These are phyloP conservation scores for Talaromyces sp. DNA, from an alignment of 2,329 filamentous ascomycete species.

Conservation along the genomic window DNA sequence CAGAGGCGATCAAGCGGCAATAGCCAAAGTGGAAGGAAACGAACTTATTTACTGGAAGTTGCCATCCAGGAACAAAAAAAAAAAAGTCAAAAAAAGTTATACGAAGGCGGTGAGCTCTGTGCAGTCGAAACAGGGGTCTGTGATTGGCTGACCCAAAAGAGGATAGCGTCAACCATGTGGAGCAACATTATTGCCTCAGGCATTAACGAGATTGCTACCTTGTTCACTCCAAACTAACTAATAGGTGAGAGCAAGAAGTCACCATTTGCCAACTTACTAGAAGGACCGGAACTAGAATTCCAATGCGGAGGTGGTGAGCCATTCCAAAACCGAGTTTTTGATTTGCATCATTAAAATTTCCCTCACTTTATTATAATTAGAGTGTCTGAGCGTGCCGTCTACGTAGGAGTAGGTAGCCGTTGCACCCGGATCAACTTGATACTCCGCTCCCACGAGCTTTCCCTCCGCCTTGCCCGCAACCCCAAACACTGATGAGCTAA, in stretches of 20 bases:
- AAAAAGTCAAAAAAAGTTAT: conserved; percentile 28
- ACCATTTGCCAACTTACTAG: too few species aligned
- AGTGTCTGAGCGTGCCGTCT: too few species aligned
- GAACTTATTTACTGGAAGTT: conserved; percentile 9
- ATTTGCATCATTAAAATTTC: too few species aligned
- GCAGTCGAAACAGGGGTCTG: not conserved
- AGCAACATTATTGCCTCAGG: not conserved
- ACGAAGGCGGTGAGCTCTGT: conserved; percentile 28
- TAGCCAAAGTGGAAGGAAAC: not conserved
- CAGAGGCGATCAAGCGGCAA: conserved; percentile 4
- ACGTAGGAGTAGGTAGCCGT: not conserved
- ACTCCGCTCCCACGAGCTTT: conserved; percentile 29
- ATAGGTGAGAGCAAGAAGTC: too few species aligned
- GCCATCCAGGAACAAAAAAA: conserved; percentile 23
- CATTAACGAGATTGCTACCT: not conserved
- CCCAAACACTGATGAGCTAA: conserved; percentile 35
- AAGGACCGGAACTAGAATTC: too few species aligned
- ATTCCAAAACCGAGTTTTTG: too few species aligned
- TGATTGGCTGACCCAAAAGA: conserved; percentile 24
- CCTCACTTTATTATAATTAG: too few species aligned
- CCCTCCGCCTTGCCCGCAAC: conserved; percentile 33
- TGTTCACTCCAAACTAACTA: not conserved
- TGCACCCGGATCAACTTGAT: conserved; percentile 22
- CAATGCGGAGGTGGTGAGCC: too few species aligned
- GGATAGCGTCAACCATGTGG: conserved; percentile 7